These are phyloP conservation scores for Ganoderma multipileum DNA, from an alignment of 1,284 basidiomycete genomes.

Conservation along the genomic window DNA sequence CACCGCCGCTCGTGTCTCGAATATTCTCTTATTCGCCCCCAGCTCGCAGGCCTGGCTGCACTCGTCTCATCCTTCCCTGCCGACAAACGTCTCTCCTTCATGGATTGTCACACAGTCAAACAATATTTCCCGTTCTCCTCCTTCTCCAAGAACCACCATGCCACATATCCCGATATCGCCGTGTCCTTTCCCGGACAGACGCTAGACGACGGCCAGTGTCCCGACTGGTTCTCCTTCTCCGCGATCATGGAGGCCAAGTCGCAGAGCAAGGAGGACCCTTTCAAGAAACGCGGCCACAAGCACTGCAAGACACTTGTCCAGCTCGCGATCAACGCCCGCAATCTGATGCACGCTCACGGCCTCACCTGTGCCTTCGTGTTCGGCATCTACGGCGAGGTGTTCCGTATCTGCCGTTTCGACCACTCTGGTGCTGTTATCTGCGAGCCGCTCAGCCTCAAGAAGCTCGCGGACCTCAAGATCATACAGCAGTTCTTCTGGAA, in stretches of 20 bases:
- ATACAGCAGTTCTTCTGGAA: constrained; percentile 13
- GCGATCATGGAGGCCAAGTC: constrained; percentile 23
- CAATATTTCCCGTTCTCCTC: constrained; percentile 4
- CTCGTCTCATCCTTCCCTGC: constrained; percentile 12
- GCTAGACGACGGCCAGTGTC: background rate
- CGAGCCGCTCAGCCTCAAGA: background rate
- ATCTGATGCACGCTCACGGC: constrained; percentile 26
- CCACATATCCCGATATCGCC: constrained; percentile 14
- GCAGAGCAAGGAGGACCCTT: constrained; percentile 9
- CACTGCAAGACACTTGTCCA: background rate
- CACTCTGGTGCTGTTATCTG: constrained; percentile 7
- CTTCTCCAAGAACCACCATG: constrained; percentile 10
- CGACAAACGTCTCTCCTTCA: background rate
- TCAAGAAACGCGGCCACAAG: background rate
- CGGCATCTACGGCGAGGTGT: constrained; percentile 10
- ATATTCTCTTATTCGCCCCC: background rate
- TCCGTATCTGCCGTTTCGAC: constrained; percentile 15
- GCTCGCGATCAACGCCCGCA: constrained; percentile 18
- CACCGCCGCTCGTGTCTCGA: background rate
- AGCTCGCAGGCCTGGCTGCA: background rate
- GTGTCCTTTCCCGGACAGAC: constrained; percentile 15
- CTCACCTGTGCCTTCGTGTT: constrained; percentile 16
- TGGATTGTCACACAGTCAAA: background rate
- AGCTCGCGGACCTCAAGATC: background rate
- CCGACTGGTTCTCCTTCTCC: constrained; percentile 5